These are phyloP conservation scores for Myochromella boudieri DNA, from an alignment of 768 basidiomycete species.

Conservation along the genomic window DNA sequence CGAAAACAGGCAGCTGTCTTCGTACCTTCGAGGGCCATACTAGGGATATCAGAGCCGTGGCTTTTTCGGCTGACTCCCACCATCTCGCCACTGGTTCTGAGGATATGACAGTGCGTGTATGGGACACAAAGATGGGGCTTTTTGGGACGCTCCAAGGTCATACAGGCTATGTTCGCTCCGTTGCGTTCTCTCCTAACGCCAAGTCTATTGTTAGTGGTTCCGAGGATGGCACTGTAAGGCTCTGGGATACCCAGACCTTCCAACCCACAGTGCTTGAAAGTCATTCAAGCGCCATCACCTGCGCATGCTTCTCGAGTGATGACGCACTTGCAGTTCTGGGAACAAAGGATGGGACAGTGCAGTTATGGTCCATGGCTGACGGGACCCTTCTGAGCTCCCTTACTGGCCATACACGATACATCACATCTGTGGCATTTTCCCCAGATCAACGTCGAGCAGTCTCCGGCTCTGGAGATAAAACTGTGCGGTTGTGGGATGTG, in stretches of 20 bases:
- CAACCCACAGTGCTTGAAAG: slow-evolving; percentile 4
- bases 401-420: slow-evolving; percentile 5
- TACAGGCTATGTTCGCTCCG: slow-evolving; percentile 7
- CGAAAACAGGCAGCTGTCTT: not conserved
- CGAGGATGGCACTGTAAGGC: slow-evolving; percentile 7
- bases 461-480: slow-evolving; percentile 12
- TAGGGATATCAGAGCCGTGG: not conserved
- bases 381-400: slow-evolving; percentile 6
- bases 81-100: slow-evolving; percentile 5
- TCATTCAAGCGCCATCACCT: slow-evolving; percentile 9
- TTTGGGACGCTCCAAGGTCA: slow-evolving; percentile 3
- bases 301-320: slow-evolving; percentile 8
- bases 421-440: slow-evolving; percentile 10
- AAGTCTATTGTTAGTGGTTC: slow-evolving; percentile 4
- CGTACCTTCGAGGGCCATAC: slow-evolving; percentile 5
- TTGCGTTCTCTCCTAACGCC: slow-evolving; percentile 11
- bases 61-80: not conserved
- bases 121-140: slow-evolving; percentile 1
- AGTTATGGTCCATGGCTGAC: slow-evolving; percentile 6
- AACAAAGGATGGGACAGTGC: slow-evolving; percentile 10
- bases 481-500: slow-evolving; percentile 10
- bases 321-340: slow-evolving; percentile 5
- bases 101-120: slow-evolving; percentile 5
- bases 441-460: not conserved
- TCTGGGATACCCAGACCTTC: slow-evolving; percentile 7